phyloP scores from a whole-genome alignment of 148 eudicot species.

The Rhododendron ferrugineum region DNA sequence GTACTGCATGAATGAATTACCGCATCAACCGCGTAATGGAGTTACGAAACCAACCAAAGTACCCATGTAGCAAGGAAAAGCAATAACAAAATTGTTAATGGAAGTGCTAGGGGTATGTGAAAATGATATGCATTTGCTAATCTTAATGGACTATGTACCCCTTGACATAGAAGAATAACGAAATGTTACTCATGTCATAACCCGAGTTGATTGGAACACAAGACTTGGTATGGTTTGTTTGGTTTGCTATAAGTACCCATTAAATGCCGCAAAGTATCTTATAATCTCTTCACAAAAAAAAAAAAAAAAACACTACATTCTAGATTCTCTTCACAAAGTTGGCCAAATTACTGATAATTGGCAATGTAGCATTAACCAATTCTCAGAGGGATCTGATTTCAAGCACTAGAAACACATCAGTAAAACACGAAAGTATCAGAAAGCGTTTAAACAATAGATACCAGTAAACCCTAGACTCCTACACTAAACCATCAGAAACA shows the following conservation, averaged over 20 bases:
- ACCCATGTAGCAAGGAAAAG: not conserved
- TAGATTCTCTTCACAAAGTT: not conserved
- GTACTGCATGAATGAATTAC: not conserved
- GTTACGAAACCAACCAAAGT: not conserved
- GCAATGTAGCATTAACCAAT: not conserved
- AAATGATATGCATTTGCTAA: not conserved
- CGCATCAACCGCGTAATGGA: not conserved
- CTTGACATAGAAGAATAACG: not conserved
- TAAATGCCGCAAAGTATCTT: not conserved
- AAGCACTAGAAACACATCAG: not conserved
- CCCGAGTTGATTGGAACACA: not conserved
- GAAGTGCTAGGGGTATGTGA: not conserved
- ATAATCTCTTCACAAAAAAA: not conserved
- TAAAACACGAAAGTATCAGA: not conserved
- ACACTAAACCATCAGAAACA: not conserved
- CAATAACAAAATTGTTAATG: not conserved
- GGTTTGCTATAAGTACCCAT: not conserved
- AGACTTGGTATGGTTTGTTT: not conserved
- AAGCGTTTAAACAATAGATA: not conserved
- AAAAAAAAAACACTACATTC: not conserved
- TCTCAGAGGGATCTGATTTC: not conserved
- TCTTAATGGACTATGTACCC: not conserved
- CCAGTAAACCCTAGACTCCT: constrained; percentile 11
- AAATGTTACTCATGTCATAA: not conserved
- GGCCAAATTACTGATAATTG: not conserved